Conservation (phyloP, 1,284 basidiomycete genomes). For the Uromyces viciae-fabae region DNA sequence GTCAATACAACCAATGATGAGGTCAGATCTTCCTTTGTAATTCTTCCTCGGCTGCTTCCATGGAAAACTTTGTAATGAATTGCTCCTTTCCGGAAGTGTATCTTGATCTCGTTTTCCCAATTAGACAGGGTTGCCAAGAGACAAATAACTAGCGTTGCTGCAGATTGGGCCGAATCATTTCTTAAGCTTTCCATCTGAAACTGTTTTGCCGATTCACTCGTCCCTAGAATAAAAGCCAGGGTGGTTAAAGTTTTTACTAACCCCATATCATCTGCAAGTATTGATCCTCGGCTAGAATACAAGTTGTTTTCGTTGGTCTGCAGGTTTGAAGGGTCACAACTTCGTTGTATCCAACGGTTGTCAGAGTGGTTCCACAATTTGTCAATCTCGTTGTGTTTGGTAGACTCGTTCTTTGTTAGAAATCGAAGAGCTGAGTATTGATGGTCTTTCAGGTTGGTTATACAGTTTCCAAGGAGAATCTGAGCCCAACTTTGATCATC, state of each 20-base stretch:
- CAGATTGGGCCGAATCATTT: not conserved
- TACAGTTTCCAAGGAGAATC: not conserved
- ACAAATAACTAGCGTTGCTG: not conserved
- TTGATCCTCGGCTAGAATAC: not conserved
- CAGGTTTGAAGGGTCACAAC: not conserved
- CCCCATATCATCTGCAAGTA: not conserved
- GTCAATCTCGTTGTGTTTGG: not conserved
- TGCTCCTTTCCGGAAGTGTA: not conserved
- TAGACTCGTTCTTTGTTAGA: not conserved
- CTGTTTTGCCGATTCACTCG: not conserved
- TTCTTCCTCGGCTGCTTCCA: not conserved
- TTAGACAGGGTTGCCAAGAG: not conserved
- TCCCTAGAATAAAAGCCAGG: not conserved
- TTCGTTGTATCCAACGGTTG: not conserved
- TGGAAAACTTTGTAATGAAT: not conserved
- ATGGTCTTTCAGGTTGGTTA: not conserved
- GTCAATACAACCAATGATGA: not conserved
- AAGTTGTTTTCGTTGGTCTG: not conserved
- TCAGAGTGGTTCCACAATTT: not conserved
- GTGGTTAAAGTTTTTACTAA: not conserved
- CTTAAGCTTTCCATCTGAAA: not conserved
- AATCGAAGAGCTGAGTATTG: not conserved
- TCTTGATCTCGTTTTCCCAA: not conserved
- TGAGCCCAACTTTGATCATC: not conserved
- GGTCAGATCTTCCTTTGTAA: not conserved